Percentiles rank a stretch among this genome's conserved stretches.
Conservation (phyloP, 768 basidiomycete genomes). For the Xerocomellus amylosporus region DNA sequence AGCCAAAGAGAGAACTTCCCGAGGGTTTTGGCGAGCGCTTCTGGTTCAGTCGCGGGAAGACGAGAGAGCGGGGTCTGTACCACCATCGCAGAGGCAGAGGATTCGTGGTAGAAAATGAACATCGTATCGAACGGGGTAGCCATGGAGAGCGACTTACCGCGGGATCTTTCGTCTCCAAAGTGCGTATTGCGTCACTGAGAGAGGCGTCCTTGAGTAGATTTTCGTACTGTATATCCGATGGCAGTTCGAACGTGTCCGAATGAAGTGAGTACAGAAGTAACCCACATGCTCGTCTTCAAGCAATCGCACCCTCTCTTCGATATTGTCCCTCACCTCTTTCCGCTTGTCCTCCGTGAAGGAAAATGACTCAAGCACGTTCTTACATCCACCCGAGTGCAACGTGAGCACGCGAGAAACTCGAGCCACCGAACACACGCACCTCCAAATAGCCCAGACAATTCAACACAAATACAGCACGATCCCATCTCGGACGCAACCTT, state of each 20-base stretch:
- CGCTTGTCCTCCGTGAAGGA: constrained; percentile 65
- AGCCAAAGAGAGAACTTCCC: constrained; percentile 81
- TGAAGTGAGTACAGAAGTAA: constrained; percentile 4
- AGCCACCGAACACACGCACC: constrained; percentile 41
- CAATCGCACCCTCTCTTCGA: constrained; percentile 58
- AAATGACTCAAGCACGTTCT: constrained; percentile 68
- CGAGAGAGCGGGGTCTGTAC: constrained; percentile 72
- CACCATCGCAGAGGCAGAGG: not conserved
- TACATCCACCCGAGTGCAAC: not conserved
- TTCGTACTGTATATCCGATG: constrained; percentile 8
- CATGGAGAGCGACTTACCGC: constrained; percentile 10
- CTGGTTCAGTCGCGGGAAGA: constrained; percentile 57
- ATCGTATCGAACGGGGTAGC: not conserved
- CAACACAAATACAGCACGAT: constrained; percentile 76
- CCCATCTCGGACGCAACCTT: constrained; percentile 61
- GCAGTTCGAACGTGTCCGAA: too few relatives aligned
- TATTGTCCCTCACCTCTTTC: constrained; percentile 50
- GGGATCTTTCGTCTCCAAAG: constrained; percentile 22
- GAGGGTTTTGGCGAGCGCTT: constrained; percentile 60
- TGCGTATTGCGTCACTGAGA: constrained; percentile 25
- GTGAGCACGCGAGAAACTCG: constrained; percentile 2
- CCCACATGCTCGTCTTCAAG: constrained; percentile 85
- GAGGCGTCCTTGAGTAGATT: constrained; percentile 29
- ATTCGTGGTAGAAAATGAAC: not conserved
- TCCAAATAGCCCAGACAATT: constrained; percentile 84